Percentiles rank a stretch among this genome's conserved stretches.
Evolutionary conservation across 169 alveolate genomes (phyloP).

Genomic region (Babesia bigemina): DNA sequence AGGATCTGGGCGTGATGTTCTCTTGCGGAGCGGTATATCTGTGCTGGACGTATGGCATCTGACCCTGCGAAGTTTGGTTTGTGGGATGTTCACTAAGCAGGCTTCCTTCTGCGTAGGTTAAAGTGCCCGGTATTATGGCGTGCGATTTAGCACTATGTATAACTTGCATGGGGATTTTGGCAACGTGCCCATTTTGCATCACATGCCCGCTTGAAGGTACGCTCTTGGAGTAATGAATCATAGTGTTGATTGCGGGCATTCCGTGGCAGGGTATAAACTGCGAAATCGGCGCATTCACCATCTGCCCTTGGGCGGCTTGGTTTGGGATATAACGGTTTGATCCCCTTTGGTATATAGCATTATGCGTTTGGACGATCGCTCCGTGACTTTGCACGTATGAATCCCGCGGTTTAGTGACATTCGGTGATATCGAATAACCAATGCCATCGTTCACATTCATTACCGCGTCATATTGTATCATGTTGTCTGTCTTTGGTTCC

Average conservation of each 20-base stretch:
- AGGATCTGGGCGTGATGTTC: background rate
- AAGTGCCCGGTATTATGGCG: background rate
- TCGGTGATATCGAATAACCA: background rate
- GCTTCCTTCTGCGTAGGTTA: background rate
- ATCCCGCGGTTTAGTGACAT: background rate
- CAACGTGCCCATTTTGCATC: slow-evolving; percentile 5
- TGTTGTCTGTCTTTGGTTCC: slow-evolving; percentile 27
- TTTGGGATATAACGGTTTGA: slow-evolving; percentile 1
- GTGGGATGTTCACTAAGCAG: background rate
- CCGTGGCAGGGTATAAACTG: slow-evolving; percentile 8
- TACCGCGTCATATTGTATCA: background rate
- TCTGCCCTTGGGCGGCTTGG: slow-evolving; percentile 13
- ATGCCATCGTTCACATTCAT: slow-evolving; percentile 7
- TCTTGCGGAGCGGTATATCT: background rate
- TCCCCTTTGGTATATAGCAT: slow-evolving; percentile 10
- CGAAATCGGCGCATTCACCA: background rate
- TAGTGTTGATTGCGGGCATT: background rate
- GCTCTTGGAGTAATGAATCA: slow-evolving; percentile 14
- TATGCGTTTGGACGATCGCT: background rate
- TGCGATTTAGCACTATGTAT: slow-evolving; percentile 15
- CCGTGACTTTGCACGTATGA: background rate
- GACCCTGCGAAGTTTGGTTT: background rate
- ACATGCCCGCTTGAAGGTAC: slow-evolving; percentile 3
- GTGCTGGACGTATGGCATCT: slow-evolving; percentile 5
- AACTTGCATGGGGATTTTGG: background rate